Percentiles rank a stretch among this genome's conserved stretches.
phyloP scores from a whole-genome alignment of 805 yeast genomes.

The Kluyveromyces siamensis region DNA sequence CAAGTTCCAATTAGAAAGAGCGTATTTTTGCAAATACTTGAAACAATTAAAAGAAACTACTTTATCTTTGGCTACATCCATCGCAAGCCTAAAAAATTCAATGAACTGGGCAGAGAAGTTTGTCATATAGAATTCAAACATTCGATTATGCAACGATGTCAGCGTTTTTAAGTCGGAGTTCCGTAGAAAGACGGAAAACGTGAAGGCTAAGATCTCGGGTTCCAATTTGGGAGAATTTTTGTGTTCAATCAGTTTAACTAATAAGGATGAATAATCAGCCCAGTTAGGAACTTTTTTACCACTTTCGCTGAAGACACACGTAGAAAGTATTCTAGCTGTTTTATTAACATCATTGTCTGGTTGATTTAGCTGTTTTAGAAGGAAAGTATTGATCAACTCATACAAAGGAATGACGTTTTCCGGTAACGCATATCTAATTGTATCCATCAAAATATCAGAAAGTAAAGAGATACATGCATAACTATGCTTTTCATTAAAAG shows the following conservation, averaged over 20 bases:
- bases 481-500: conserved; percentile 5
- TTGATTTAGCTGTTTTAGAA: conserved; percentile 11
- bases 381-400: conserved; percentile 19
- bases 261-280: conserved; percentile 22
- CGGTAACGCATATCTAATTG: conserved; percentile 43
- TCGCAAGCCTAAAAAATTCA: conserved; percentile 31
- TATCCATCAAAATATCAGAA: conserved; percentile 48
- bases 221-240: conserved; percentile 2
- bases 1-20: conserved; percentile 35
- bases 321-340: conserved; percentile 34
- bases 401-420: conserved; percentile 42
- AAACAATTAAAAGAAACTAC: conserved; percentile 34
- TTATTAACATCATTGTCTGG: conserved; percentile 19
- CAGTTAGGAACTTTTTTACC: conserved; percentile 56
- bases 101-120: conserved; percentile 38
- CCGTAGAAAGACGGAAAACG: conserved; percentile 44
- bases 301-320: conserved; percentile 57
- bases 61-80: conserved; percentile 36
- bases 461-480: conserved; percentile 33
- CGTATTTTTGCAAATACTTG: conserved; percentile 39
- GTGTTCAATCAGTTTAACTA: conserved; percentile 8
- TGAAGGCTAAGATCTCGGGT: conserved; percentile 32
- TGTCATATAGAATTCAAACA: conserved; percentile 34
- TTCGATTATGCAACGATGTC: conserved; percentile 36
- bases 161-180: conserved; percentile 42